These are phyloP conservation scores for Mortierella sp. DNA, from an alignment of 371 early-diverging fungal species.

Conservation along the genomic window DNA sequence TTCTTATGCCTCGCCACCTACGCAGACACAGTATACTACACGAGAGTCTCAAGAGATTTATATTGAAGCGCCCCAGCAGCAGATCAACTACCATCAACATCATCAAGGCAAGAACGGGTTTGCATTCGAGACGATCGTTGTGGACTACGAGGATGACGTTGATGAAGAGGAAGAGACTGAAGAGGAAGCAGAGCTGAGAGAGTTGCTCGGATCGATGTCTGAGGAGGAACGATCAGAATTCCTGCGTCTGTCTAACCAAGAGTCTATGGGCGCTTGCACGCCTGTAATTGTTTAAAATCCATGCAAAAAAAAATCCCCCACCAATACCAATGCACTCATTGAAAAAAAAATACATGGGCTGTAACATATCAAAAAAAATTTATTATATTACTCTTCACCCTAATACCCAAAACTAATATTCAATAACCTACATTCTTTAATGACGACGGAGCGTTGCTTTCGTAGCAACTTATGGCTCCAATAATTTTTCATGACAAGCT, in stretches of 20 bases:
- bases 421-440: background rate
- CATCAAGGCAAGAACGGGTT: conserved; percentile 12
- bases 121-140: conserved; percentile 24
- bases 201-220: conserved; percentile 43
- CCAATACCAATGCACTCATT: no score
- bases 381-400: background rate
- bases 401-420: background rate
- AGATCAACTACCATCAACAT: conserved; percentile 34
- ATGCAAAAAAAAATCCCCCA: no score
- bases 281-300: conserved; percentile 7
- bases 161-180: conserved; percentile 22
- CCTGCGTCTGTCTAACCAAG: conserved; percentile 35
- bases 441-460: conserved; percentile 4
- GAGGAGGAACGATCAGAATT: conserved; percentile 45
- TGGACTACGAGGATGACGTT: conserved; percentile 16
- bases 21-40: background rate
- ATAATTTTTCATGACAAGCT: background rate
- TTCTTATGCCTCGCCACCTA: background rate
- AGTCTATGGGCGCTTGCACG: conserved; percentile 13
- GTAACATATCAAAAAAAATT: no score
- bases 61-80: conserved; percentile 24
- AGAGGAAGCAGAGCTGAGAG: conserved; percentile 44
- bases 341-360: no score
- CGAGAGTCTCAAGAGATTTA: conserved; percentile 18
- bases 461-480: conserved; percentile 1